A percentile compares a stretch with the other conserved stretches of the same genome.
Conservation (phyloP, 2,329 filamentous ascomycete species). For the Pseudogymnoascus sp. region DNA sequence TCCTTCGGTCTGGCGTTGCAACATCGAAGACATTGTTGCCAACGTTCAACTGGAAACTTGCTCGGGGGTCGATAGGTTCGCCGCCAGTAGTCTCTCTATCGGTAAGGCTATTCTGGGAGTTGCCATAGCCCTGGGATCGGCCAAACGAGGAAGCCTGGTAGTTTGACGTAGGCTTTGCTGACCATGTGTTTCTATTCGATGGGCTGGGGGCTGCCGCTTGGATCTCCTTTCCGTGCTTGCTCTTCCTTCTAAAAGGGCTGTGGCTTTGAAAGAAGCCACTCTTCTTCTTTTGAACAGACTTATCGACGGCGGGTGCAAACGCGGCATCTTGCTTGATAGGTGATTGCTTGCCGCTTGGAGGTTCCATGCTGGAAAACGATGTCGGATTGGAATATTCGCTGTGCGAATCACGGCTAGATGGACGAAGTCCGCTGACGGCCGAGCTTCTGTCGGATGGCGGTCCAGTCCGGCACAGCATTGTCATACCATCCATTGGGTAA, state of each 20-base stretch:
- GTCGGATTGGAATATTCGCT: conserved; percentile 89
- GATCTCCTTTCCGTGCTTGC: conserved; percentile 67
- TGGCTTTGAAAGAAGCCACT: conserved; percentile 88
- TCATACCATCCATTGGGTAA: conserved; percentile 94
- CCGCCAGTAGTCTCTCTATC: conserved; percentile 57
- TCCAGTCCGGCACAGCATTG: conserved; percentile 83
- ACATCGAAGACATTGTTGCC: conserved; percentile 96
- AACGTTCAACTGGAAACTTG: conserved; percentile 87
- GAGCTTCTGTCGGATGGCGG: conserved; percentile 65
- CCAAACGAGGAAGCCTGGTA: conserved; percentile 4
- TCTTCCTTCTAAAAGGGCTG: conserved; percentile 88
- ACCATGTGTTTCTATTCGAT: conserved; percentile 55
- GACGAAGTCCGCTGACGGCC: conserved; percentile 59
- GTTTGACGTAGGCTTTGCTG: conserved; percentile 14
- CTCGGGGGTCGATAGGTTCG: conserved; percentile 83
- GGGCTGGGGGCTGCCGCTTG: conserved; percentile 30
- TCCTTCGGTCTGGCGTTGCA: conserved; percentile 64
- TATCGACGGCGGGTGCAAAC: conserved; percentile 51
- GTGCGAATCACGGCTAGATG: conserved; percentile 69
- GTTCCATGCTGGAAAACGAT: conserved; percentile 81
- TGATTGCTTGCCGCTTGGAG: conserved; percentile 65
- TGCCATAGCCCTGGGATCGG: conserved; percentile 36
- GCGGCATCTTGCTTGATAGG: conserved; percentile 58
- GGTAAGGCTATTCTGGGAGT: conserved; percentile 30
- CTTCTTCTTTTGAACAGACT: conserved; percentile 61